Percentiles rank a stretch among this genome's conserved stretches.
Evolutionary conservation across 106 monocot species (phyloP).

Genomic region (Chionographis japonica): DNA sequence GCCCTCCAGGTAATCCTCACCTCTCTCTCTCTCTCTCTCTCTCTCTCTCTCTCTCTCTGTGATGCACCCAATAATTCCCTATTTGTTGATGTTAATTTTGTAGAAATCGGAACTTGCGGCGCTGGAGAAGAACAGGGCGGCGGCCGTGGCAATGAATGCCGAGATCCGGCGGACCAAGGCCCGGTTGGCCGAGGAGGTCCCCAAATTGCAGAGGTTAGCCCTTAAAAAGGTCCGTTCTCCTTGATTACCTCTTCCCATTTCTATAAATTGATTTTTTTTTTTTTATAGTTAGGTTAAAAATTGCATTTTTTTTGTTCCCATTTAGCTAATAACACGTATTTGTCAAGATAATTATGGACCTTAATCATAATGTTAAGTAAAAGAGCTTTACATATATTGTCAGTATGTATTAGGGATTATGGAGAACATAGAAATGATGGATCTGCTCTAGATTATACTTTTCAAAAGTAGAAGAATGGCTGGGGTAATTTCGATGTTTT

Average conservation of each 20-base stretch:
- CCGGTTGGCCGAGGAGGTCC: constrained; percentile 36
- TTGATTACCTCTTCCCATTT: not conserved
- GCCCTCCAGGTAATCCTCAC: constrained; percentile 21
- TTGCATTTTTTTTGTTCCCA: not conserved
- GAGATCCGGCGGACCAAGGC: constrained; percentile 51
- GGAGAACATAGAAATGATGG: too few species aligned
- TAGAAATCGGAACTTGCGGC: constrained; percentile 42
- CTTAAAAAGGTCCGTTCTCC: constrained; percentile 27
- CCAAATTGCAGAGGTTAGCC: constrained; percentile 34
- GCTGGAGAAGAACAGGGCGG: constrained; percentile 47
- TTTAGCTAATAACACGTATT: too few species aligned
- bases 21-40: too few species aligned
- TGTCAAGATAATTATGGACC: too few species aligned
- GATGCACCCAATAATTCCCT: not conserved
- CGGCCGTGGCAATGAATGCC: constrained; percentile 40
- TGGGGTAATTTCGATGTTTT: too few species aligned
- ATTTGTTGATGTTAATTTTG: constrained; percentile 1
- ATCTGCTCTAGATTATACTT: too few species aligned
- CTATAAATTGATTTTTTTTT: not conserved
- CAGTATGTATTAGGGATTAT: too few species aligned
- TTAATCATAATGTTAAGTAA: too few species aligned
- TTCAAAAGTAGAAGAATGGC: too few species aligned
- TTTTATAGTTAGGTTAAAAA: not conserved
- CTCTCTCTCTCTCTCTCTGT: too few species aligned
- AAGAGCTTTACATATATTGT: too few species aligned